Evolutionary conservation across 176 grass and related monocot species (phyloP), one percentile per base, ranked within the genome.

Genomic region (Musa itinerans): DNA sequence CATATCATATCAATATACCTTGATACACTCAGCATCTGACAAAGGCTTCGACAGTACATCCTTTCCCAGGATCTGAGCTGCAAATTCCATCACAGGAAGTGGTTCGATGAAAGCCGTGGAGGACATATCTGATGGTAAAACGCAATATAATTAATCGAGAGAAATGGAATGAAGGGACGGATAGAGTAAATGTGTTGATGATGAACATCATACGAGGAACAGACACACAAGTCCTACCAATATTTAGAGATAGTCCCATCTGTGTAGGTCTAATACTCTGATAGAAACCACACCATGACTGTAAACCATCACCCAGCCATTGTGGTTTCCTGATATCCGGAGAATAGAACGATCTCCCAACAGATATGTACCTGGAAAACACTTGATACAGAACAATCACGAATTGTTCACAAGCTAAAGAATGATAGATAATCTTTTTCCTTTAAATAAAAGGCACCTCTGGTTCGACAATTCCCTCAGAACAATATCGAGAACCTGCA

Each of bases 401-500:
- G 27, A 8, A 16, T 43, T 17, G 27, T 56, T 74, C 72, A 74
- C 27, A 29, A 17, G 27, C 8, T 13, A 57, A 14, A 34, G 52
- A 22, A 20, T 17, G 22, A 0, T 43, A 43, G 4, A 43, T 43
- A 43, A 6, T 8, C 21, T 56, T 7, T 7, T 25, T 10, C 27
- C 26, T 57, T 25, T 21, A 65, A 72, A 67, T 9, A 54, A 59
- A 71, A 81, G 21, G 24, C 68, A 95, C 96, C 96, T 94, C 85
- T 94, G 86, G 75, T 83, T 95, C 61, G 86, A 82, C 72, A 99
- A 82, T 81, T 99, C 96, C 21, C 96, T 79, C 50, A 99, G 86
- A 51, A 99, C 96, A 70, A 99, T 68, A 78, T 99, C 91, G 76
- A 99, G 90, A 50, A 92, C 96, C 80, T 99, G 96, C 53, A 99